These are phyloP conservation scores for Trichoderma sp. DNA, from an alignment of 2,329 filamentous ascomycete species.

Conservation along the genomic window DNA sequence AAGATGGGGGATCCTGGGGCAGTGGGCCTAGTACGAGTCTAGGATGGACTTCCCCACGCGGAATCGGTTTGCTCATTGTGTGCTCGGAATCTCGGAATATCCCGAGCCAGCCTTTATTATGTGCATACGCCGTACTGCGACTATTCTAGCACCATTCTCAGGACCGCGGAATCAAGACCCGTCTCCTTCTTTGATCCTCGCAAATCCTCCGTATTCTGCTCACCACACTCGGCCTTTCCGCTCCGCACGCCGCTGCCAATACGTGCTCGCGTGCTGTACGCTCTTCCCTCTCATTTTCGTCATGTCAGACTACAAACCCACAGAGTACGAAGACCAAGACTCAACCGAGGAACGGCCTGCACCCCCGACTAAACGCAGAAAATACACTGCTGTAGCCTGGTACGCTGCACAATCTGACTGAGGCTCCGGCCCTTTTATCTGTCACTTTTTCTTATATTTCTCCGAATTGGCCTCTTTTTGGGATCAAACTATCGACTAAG, in stretches of 20 bases:
- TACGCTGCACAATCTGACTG: slow-evolving; percentile 22
- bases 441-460: background rate
- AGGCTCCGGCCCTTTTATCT: background rate
- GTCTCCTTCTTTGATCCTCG: background rate
- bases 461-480: background rate
- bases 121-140: background rate
- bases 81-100: background rate
- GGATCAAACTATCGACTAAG: background rate
- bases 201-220: background rate
- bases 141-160: background rate
- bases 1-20: background rate
- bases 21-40: background rate
- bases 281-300: background rate
- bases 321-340: background rate
- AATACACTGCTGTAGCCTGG: slow-evolving; percentile 42
- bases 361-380: slow-evolving; percentile 27
- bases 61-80: background rate
- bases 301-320: background rate
- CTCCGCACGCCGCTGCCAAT: background rate
- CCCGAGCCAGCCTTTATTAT: background rate
- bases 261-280: background rate
- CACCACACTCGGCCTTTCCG: background rate
- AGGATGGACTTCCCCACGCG: background rate
- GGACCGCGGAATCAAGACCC: background rate
- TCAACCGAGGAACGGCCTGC: background rate